These are phyloP conservation scores for Magnolia sinica DNA, from an alignment of 164 flowering plant genomes.

Conservation along the genomic window DNA sequence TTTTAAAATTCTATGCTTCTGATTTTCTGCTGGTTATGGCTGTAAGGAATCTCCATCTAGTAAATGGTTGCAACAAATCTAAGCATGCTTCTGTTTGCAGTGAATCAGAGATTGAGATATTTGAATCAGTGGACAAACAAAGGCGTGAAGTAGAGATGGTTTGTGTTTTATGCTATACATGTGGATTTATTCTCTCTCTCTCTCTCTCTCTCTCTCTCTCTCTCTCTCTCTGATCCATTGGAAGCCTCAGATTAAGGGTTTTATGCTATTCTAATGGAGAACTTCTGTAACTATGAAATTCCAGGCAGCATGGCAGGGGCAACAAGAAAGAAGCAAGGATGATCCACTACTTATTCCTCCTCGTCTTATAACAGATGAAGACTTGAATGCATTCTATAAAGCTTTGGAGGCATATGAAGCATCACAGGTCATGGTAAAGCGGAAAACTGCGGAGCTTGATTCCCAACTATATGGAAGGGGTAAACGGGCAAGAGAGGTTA, in stretches of 20 bases:
- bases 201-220: too few relatives aligned
- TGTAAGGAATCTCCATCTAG: neutral
- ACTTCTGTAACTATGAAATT: constrained; percentile 3
- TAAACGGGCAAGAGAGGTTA: constrained; percentile 95
- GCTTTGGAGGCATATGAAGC: constrained; percentile 75
- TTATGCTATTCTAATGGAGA: neutral
- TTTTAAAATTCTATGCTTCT: neutral
- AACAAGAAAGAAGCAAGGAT: constrained; percentile 36
- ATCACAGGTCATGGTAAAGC: constrained; percentile 47
- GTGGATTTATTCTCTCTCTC: neutral
- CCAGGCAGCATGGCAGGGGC: constrained; percentile 75
- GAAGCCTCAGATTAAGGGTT: neutral
- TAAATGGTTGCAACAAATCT: neutral
- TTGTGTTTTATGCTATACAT: constrained; percentile 9
- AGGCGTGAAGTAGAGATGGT: constrained; percentile 85
- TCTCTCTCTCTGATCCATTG: neutral
- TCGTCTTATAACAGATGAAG: constrained; percentile 88
- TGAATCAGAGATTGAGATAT: constrained; percentile 90
- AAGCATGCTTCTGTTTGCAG: constrained; percentile 33
- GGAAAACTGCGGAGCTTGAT: constrained; percentile 74
- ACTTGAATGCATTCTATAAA: constrained; percentile 63
- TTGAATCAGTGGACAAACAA: constrained; percentile 83
- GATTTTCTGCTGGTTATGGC: neutral
- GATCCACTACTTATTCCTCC: constrained; percentile 59
- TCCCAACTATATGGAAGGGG: constrained; percentile 95